Evolutionary conservation across 2,329 filamentous ascomycete species (phyloP).

Genomic region (Purpureocillium lavendulum): DNA sequence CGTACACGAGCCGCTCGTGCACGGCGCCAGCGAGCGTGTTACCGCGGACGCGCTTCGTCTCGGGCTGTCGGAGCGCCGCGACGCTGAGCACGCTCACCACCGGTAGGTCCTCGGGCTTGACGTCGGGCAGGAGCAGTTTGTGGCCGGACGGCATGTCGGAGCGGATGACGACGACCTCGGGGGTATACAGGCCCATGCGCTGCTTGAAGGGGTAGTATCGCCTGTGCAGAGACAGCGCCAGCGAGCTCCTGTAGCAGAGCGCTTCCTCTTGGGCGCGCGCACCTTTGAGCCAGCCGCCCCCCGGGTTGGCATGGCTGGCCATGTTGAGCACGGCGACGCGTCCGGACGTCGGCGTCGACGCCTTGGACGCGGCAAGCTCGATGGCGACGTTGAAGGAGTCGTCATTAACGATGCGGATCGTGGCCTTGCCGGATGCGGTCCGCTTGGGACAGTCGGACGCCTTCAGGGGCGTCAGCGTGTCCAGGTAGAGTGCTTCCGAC

Average conservation of each 20-base stretch:
- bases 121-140: slow-evolving; percentile 29
- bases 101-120: slow-evolving; percentile 28
- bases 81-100: slow-evolving; percentile 53
- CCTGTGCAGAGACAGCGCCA: slow-evolving; percentile 36
- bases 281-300: slow-evolving; percentile 57
- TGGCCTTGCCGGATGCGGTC: slow-evolving; percentile 16
- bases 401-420: slow-evolving; percentile 42
- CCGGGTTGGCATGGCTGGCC: slow-evolving; percentile 47
- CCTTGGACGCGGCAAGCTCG: slow-evolving; percentile 19
- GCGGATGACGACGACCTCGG: slow-evolving; percentile 51
- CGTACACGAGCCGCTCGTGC: slow-evolving; percentile 28
- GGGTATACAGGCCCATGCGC: slow-evolving; percentile 48
- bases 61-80: slow-evolving; percentile 43
- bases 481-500: slow-evolving; percentile 28
- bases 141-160: slow-evolving; percentile 37
- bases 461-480: slow-evolving; percentile 29
- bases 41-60: slow-evolving; percentile 10
- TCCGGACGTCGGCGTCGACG: slow-evolving; percentile 12
- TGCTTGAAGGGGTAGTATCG: slow-evolving; percentile 45
- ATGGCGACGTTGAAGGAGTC: slow-evolving; percentile 52
- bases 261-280: slow-evolving; percentile 61
- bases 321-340: slow-evolving; percentile 57
- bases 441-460: slow-evolving; percentile 32
- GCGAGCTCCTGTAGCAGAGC: slow-evolving; percentile 55
- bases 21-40: slow-evolving; percentile 10